Conservation (phyloP, 768 basidiomycete genomes). For the Pisolithus marmoratus region DNA sequence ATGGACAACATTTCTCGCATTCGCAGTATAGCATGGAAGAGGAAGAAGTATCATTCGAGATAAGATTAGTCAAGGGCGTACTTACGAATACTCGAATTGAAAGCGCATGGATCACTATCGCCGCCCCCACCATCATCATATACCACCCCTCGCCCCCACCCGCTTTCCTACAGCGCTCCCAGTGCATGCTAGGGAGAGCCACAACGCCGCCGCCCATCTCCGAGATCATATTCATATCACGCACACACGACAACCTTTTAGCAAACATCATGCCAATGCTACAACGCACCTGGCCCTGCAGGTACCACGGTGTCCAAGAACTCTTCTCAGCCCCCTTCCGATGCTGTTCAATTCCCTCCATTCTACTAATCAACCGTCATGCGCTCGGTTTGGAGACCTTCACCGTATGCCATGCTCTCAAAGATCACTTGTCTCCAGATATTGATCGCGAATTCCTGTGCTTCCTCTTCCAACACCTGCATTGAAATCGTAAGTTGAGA, state of each 20-base stretch:
- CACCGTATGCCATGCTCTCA: constrained; percentile 90
- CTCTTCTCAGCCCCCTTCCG: constrained; percentile 9
- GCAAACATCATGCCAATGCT: constrained; percentile 37
- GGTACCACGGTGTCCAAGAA: constrained; percentile 19
- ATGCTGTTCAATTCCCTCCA: constrained; percentile 5
- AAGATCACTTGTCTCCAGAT: constrained; percentile 93
- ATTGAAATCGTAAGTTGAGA: constrained; percentile 1
- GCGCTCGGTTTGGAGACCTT: constrained; percentile 82
- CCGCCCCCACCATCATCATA: constrained; percentile 4
- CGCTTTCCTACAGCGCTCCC: constrained; percentile 13
- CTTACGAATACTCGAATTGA: constrained; percentile 39
- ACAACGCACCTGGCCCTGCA: constrained; percentile 56
- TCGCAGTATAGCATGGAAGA: constrained; percentile 9
- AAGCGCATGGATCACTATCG: constrained; percentile 2
- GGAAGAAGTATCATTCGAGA: constrained; percentile 34
- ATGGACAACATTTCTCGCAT: neutral
- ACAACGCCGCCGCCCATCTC: constrained; percentile 24
- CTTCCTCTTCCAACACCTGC: constrained; percentile 92
- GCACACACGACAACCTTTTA: constrained; percentile 29
- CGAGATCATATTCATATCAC: constrained; percentile 20
- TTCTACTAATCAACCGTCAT: constrained; percentile 74
- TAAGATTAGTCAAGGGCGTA: constrained; percentile 46
- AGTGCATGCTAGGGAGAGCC: constrained; percentile 8
- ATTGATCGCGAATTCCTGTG: constrained; percentile 64
- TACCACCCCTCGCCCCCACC: constrained; percentile 9